Evolutionary conservation across 768 basidiomycete genomes (phyloP).

Genomic region (Collybiopsis confluens): DNA sequence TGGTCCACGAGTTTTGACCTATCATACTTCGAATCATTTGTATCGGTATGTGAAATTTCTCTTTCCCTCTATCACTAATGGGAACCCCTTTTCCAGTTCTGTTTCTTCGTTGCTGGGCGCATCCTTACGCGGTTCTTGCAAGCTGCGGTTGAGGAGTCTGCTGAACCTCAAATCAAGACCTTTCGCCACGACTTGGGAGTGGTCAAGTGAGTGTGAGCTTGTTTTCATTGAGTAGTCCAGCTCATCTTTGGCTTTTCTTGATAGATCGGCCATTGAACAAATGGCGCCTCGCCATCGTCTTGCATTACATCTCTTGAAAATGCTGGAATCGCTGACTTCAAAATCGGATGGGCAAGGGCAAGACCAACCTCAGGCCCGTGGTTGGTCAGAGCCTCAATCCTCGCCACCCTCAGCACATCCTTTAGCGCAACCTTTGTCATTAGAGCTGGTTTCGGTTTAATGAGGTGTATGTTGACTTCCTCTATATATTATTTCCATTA

Average conservation of each 20-base stretch:
- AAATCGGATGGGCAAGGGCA: not conserved
- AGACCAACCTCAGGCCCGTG: not conserved
- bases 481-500: slow-evolving; percentile 5
- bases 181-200: slow-evolving; percentile 45
- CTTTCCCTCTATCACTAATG: not conserved
- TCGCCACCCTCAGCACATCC: not conserved
- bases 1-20: slow-evolving; percentile 72
- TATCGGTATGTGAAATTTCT: slow-evolving; percentile 41
- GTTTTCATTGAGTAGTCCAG: no score
- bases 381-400: not conserved
- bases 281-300: slow-evolving; percentile 67
- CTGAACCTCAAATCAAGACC: slow-evolving; percentile 52
- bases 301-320: slow-evolving; percentile 54
- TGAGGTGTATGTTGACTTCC: not conserved
- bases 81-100: slow-evolving; percentile 35
- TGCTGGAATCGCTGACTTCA: slow-evolving; percentile 43
- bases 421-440: not conserved
- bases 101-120: slow-evolving; percentile 67
- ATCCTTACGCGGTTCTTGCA: slow-evolving; percentile 65
- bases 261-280: slow-evolving; percentile 53
- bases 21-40: slow-evolving; percentile 65
- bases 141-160: slow-evolving; percentile 55
- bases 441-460: not conserved
- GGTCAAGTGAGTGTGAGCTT: not conserved
- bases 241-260: not conserved